Evolutionary conservation across 2,329 filamentous ascomycete genomes (phyloP).

Genomic region (Claviceps arundinis): DNA sequence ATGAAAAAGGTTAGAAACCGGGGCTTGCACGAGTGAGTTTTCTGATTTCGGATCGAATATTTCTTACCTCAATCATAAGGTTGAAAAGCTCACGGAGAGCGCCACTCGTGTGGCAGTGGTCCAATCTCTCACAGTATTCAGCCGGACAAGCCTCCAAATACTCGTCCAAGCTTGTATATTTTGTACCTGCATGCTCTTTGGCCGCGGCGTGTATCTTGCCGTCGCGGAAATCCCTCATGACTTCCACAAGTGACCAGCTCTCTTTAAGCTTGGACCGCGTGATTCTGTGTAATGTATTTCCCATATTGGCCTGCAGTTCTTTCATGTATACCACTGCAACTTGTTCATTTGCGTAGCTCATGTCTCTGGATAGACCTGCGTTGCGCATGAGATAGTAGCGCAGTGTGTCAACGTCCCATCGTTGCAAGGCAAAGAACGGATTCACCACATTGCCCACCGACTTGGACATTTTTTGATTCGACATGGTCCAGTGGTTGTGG

Average conservation of each 20-base stretch:
- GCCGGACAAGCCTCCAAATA: constrained; percentile 10
- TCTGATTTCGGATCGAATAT: no score
- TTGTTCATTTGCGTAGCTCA: constrained; percentile 69
- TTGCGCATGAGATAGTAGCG: constrained; percentile 79
- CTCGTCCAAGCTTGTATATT: constrained; percentile 15
- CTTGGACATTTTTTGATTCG: constrained; percentile 90
- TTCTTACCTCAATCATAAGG: constrained; percentile 42
- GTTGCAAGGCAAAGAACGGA: constrained; percentile 78
- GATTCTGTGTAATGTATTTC: constrained; percentile 66
- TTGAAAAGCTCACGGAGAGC: constrained; percentile 55
- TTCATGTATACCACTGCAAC: constrained; percentile 72
- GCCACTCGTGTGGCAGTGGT: constrained; percentile 45
- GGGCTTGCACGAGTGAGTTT: not conserved
- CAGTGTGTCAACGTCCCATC: constrained; percentile 78
- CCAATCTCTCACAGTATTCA: constrained; percentile 42
- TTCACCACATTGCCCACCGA: constrained; percentile 91
- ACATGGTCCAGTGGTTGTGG: constrained; percentile 93
- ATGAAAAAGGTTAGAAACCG: not conserved
- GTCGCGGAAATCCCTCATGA: constrained; percentile 28
- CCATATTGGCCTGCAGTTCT: constrained; percentile 60
- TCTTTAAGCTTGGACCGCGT: constrained; percentile 41
- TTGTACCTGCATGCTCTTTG: not conserved
- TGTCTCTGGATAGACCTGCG: constrained; percentile 63
- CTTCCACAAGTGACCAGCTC: constrained; percentile 50
- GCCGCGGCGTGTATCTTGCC: constrained; percentile 12